Percentiles rank a stretch among this genome's conserved stretches.
phyloP scores from a whole-genome alignment of 495 filamentous ascomycete species.

The Trichoderma orchidacearum region DNA sequence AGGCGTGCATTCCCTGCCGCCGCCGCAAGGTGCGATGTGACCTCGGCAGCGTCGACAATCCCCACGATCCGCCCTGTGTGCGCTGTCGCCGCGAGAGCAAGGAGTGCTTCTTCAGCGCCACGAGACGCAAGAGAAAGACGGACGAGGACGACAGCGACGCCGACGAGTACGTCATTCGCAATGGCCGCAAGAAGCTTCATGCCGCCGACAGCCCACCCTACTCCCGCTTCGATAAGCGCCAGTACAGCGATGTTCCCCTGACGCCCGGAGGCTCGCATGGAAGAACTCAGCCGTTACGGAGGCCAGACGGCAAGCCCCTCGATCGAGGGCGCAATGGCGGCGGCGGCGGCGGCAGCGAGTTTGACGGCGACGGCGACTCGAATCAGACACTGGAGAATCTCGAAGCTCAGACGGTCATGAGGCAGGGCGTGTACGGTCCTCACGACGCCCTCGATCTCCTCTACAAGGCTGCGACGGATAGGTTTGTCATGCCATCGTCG shows the following conservation, averaged over 20 bases:
- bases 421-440: constrained; percentile 48
- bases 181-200: constrained; percentile 38
- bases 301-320: constrained; percentile 23
- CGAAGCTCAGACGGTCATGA: constrained; percentile 49
- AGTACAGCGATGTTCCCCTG: constrained; percentile 36
- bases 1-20: constrained; percentile 84
- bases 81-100: constrained; percentile 87
- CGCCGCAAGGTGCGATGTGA: constrained; percentile 90
- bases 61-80: constrained; percentile 85
- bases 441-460: constrained; percentile 59
- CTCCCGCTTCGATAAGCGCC: constrained; percentile 22
- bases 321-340: constrained; percentile 14
- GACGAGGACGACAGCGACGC: constrained; percentile 36
- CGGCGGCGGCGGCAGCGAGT: constrained; percentile 20
- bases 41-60: constrained; percentile 85
- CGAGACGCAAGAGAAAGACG: constrained; percentile 76
- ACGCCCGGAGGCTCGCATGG: constrained; percentile 52
- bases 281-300: constrained; percentile 39
- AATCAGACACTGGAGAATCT: constrained; percentile 41
- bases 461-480: constrained; percentile 47
- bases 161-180: constrained; percentile 40
- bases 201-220: constrained; percentile 19
- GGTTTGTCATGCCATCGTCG: constrained; percentile 17
- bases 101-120: constrained; percentile 95
- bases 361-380: constrained; percentile 22